Conservation (phyloP, 305 asterid genomes). For the Plantago rigida region DNA sequence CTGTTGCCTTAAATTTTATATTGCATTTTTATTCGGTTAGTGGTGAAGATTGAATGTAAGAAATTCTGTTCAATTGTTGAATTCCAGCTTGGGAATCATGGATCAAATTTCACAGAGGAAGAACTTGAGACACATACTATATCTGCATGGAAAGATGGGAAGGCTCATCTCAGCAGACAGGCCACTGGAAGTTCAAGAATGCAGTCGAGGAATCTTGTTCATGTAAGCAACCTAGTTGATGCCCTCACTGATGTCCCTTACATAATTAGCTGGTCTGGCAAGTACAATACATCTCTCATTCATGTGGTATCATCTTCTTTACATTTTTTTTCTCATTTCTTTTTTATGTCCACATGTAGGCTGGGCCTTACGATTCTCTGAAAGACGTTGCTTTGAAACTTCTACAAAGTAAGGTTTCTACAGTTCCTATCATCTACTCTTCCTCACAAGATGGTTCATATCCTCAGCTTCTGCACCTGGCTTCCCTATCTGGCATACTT, state of each 20-base stretch:
- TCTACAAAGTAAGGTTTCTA: constrained; percentile 62
- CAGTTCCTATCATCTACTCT: constrained; percentile 65
- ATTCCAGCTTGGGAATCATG: constrained; percentile 81
- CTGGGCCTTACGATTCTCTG: constrained; percentile 66
- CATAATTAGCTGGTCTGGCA: too few species aligned
- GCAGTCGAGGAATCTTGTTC: constrained; percentile 54
- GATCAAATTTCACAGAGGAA: constrained; percentile 84
- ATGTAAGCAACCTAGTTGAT: constrained; percentile 38
- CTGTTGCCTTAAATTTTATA: constrained; percentile 1
- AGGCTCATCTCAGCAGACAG: constrained; percentile 52
- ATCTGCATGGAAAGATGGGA: constrained; percentile 90
- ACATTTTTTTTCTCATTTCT: neutral
- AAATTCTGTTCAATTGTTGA: constrained; percentile 15
- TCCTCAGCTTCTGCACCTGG: constrained; percentile 69
- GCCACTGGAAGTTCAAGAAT: constrained; percentile 45
- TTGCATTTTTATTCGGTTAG: constrained; percentile 11
- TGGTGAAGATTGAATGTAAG: constrained; percentile 4
- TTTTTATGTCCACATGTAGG: constrained; percentile 37
- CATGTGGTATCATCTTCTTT: too few species aligned
- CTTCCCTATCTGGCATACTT: constrained; percentile 74
- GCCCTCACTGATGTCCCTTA: constrained; percentile 12
- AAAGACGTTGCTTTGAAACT: constrained; percentile 64
- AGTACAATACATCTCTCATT: too few species aligned
- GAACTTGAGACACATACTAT: constrained; percentile 85
- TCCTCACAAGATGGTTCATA: constrained; percentile 54